These are phyloP conservation scores for Aphanomyces cochlioides DNA, from an alignment of 352 stramenopile species.

Conservation along the genomic window DNA sequence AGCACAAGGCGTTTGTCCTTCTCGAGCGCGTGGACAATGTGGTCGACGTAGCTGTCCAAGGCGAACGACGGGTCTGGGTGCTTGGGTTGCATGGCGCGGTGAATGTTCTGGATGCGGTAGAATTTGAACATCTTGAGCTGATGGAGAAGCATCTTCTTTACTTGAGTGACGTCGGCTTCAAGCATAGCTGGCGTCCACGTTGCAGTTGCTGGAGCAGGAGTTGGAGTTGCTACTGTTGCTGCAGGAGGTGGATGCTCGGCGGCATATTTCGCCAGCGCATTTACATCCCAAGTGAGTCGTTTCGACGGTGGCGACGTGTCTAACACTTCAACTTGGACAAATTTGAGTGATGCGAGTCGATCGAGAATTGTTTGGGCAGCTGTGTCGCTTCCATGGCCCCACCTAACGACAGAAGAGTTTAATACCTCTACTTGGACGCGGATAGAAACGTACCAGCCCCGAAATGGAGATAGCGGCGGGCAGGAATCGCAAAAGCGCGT, in stretches of 20 bases:
- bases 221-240: not conserved
- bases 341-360: not conserved
- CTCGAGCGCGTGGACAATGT: constrained; percentile 6
- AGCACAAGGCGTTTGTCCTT: constrained; percentile 9
- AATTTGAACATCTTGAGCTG: constrained; percentile 1
- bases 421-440: not conserved
- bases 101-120: constrained; percentile 13
- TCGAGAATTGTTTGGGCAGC: not conserved
- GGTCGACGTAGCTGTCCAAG: constrained; percentile 4
- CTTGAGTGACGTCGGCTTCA: not conserved
- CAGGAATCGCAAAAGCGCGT: constrained; percentile 1
- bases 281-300: not conserved
- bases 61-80: constrained; percentile 6
- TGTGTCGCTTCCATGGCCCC: not conserved
- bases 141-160: constrained; percentile 11
- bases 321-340: not conserved
- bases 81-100: constrained; percentile 1
- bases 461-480: constrained; percentile 9
- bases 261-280: constrained; percentile 1
- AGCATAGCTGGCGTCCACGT: not conserved
- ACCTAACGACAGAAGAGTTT: not conserved
- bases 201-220: not conserved
- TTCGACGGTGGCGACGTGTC: not conserved
- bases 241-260: too few relatives aligned
- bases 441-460: not conserved